A percentile compares a stretch with the other conserved stretches of the same genome.
phyloP scores from a whole-genome alignment of 257 asterid species.

The Eustoma russellianum region DNA sequence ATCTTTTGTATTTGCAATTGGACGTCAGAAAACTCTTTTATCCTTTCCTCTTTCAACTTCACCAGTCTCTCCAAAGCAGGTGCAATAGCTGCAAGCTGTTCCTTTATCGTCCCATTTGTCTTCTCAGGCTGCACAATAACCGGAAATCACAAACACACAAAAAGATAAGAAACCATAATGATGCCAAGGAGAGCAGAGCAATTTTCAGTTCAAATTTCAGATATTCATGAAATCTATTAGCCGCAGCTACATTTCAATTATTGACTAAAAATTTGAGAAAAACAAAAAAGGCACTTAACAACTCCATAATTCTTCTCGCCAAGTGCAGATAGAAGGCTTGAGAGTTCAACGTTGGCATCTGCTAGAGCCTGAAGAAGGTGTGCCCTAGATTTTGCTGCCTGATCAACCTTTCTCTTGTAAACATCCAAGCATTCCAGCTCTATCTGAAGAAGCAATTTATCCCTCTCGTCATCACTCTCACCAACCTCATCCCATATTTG shows the following conservation, averaged over 20 bases:
- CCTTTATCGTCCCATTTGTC: constrained; percentile 80
- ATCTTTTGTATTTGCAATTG: constrained; percentile 81
- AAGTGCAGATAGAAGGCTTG: constrained; percentile 70
- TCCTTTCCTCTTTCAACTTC: constrained; percentile 75
- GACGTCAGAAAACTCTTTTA: constrained; percentile 71
- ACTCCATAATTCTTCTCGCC: constrained; percentile 70
- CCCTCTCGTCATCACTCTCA: constrained; percentile 73
- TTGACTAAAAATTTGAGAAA: background rate
- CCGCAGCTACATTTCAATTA: constrained; percentile 6
- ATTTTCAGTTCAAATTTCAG: too few species aligned
- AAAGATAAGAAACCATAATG: background rate
- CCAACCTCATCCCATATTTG: constrained; percentile 95
- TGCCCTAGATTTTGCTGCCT: constrained; percentile 74
- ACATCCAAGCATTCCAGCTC: constrained; percentile 91
- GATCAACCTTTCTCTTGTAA: constrained; percentile 79
- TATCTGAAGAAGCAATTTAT: constrained; percentile 69
- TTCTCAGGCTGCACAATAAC: constrained; percentile 66
- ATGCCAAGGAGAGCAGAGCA: too few species aligned
- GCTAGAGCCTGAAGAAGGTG: constrained; percentile 78
- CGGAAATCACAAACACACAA: background rate
- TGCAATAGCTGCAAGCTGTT: constrained; percentile 82
- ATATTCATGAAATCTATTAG: too few species aligned
- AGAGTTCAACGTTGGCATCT: constrained; percentile 80
- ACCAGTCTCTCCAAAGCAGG: constrained; percentile 75
- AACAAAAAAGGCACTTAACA: constrained; percentile 28